Percentiles rank a stretch among this genome's conserved stretches.
These are phyloP conservation scores for Balamuthia mandrillaris DNA, from an alignment of 208 protist species.

Conservation along the genomic window DNA sequence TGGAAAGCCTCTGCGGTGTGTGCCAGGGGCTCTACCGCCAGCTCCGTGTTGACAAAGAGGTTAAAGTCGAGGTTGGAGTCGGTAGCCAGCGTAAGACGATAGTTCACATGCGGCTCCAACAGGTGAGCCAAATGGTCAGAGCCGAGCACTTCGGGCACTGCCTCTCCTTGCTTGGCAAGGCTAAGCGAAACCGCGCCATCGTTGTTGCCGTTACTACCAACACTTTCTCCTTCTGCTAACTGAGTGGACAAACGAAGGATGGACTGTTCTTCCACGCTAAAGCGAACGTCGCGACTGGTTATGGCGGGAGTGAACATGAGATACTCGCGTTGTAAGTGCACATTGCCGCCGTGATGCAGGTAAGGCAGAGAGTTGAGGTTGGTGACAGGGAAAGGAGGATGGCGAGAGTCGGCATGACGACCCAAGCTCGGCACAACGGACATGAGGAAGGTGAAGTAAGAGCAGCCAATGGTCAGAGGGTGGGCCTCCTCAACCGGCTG, in stretches of 20 bases:
- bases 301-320: neutral
- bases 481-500: constrained; percentile 16
- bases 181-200: too few species aligned
- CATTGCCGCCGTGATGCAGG: constrained; percentile 9
- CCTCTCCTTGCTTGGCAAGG: too few species aligned
- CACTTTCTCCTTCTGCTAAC: neutral
- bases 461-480: constrained; percentile 18
- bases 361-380: constrained; percentile 27
- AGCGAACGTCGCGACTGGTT: neutral
- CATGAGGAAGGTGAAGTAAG: constrained; percentile 37
- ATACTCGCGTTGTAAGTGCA: neutral
- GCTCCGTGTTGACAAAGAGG: too few species aligned
- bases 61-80: too few species aligned
- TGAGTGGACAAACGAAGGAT: neutral
- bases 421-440: neutral
- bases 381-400: neutral
- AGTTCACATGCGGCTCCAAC: too few species aligned
- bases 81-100: too few species aligned
- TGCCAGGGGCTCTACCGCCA: too few species aligned
- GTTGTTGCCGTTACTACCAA: neutral
- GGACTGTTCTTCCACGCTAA: neutral
- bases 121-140: too few species aligned
- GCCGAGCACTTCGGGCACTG: too few species aligned
- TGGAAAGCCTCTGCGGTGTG: too few species aligned
- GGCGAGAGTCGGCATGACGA: neutral